Evolutionary conservation across 1,284 basidiomycete species (phyloP), one percentile per base, ranked within the genome.

Genomic region (Singerocomus rubriflavus): DNA sequence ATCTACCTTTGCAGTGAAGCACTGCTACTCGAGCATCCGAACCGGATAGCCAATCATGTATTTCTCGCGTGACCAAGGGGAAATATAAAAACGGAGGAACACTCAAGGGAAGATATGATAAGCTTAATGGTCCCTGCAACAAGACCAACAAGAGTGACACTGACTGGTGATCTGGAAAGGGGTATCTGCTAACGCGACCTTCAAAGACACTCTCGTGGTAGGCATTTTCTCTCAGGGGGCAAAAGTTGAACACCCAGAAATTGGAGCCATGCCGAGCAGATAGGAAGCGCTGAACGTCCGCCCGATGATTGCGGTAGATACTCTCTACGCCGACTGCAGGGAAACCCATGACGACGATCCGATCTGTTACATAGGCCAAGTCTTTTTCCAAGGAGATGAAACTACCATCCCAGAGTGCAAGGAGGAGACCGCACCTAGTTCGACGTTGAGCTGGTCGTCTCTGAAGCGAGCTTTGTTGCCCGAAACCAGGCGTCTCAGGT

Each of bases 201-300:
- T 78, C 77, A 57, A 90, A 90, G 25, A 82, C 69, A 37, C 66
- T 67, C 5, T 79, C 67, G 6, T 80, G 76, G 61, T 90, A 90
- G 10, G 80, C 77, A 58, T 89, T 90, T 64, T 89, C 87, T 49
- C 71, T 74, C n/a, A 85, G 60, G 1, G 90, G 89, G 58, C 90
- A 92, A 54, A 95, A 84, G 68, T 96, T 96, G 77, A 91, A 94
- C 30, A 89, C 77, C 82, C 90, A 88, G 64, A 82, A 94, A 58
- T 89, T 83, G 59, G 84, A 77, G 6, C 82, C 81, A 57, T 93
- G 89, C 38, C 84, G 76, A 45, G 82, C 73, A 39, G 88, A 81
- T 21, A 95, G 76, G 66, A 95, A 94, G 46, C 77, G 78, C 57
- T 85, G 82, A 0, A 88, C 89, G 60, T 93, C 88, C 27, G 85